Evolutionary conservation across 805 yeast genomes (phyloP), one percentile per base, ranked within the genome.

Genomic region (Vanderwaltozyma polyspora): DNA sequence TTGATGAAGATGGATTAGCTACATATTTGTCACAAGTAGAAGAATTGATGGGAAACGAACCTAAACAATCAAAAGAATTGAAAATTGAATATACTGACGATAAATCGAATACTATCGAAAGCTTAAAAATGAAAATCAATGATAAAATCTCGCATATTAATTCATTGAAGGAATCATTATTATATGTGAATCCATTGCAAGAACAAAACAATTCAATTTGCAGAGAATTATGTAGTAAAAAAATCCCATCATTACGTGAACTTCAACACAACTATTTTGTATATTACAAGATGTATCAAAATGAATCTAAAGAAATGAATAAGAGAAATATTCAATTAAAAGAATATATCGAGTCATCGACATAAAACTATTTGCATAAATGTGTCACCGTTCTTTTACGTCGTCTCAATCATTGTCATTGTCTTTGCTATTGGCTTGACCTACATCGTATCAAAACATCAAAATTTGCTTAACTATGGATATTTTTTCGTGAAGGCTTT

Each of bases 181-280:
- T 34, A 2, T 44, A 41, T 29, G 19, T 48, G 5, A 12, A 37
- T 4, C 51, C 55, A 6, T 29, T 50, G 14, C 27, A 19, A n/a
- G 25, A 39, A 12, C 36, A 38, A 17, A 51, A 46, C 27, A 28
- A 25, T 10, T 13, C 27, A n/a, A 15, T 44, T 2, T 39, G 37
- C 17, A 21, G 27, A 15, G 25, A 33, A n/a, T 14, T 46, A 3
- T 39, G 44, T 28, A 35, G 37, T 10, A 29, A 38, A 4, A 36
- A 29, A 25, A 34, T 51, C n/a, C 54, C 55, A 2, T 22, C 24
- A n/a, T 19, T 49, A 8, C 32, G 41, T 12, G 21, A 31, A 2
- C 30, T 44, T 21, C 55, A 46, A 28, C 39, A 39, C 10, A 33
- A 44, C 25, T 54, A 55, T 32, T 49, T 34, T 34, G 33, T 42